Base-by-base conservation (phyloP, 2,329 filamentous ascomycete genomes). In the Trichoderma sp. region DNA sequence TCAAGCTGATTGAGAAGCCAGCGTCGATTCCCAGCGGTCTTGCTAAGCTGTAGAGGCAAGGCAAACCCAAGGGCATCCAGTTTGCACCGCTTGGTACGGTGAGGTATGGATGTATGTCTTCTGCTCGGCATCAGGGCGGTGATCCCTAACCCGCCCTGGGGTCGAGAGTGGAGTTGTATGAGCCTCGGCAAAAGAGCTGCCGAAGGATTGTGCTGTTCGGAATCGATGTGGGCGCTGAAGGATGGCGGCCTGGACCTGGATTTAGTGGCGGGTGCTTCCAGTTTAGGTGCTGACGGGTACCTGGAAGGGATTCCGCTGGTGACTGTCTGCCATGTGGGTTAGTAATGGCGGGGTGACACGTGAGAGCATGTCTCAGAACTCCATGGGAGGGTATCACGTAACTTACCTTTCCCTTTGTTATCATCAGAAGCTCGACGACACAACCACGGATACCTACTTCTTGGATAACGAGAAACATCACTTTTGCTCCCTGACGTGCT, bases 231-330 rank as follows among this genome's bases (percentile, higher is more conserved):
- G 15, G 17, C 12, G 6, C 34, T 9, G 19, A 41, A 41, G 12
- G 41, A 45, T 50, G 44, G n/a, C 19, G 44, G n/a, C n/a, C 9
- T 12, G 57, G 44, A 14, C 34, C 34, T 39, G 34, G 34, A 39
- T 39, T 39, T 39, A 39, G 34, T 45, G 19, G 30, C 30, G 45
- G 45, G 9, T 47, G 30, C 7, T 50, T 26, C 50, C 44, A 6
- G 30, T 50, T 48, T 48, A 50, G 44, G 28, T 48, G 44, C 56
- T 59, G 56, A 34, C 55, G 45, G 30, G 43, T 47, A 19, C 39
- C 34, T 39, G 34, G 12, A 34, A 34, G 30, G 30, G 28, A 7
- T 30, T 7, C 7, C 7, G 28, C 21, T 24, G 21, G 21, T 24
- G 28, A 5, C 17, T 41, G 30, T 55, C 51, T 21, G 30, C 1